These are phyloP conservation scores for Breviolum minutum DNA, from an alignment of 73 alveolate genomes.

Conservation along the genomic window DNA sequence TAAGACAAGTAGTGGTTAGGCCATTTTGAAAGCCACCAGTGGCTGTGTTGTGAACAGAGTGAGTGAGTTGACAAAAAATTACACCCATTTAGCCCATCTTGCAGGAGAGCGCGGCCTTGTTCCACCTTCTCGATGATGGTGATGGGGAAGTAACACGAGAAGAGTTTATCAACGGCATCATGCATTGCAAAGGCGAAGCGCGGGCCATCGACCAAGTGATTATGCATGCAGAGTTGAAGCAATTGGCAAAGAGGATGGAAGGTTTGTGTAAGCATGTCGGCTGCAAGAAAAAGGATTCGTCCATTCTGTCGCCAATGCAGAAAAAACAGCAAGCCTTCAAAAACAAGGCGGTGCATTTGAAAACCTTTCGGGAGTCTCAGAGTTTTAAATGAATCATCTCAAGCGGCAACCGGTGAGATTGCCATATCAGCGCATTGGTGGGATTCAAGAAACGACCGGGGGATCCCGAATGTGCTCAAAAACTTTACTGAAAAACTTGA, in stretches of 20 bases:
- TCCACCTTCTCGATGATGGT: constrained; percentile 49
- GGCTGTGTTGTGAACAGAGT: too few species aligned
- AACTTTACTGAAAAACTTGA: too few species aligned
- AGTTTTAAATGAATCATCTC: not conserved
- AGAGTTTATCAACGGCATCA: constrained; percentile 57
- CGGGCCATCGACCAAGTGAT: constrained; percentile 65
- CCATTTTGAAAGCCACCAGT: too few species aligned
- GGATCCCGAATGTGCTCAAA: too few species aligned
- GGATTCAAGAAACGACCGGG: too few species aligned
- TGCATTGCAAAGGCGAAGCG: constrained; percentile 74
- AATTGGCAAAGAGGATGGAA: constrained; percentile 33
- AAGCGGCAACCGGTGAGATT: too few species aligned
- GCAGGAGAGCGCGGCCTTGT: constrained; percentile 73
- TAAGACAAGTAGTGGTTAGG: too few species aligned
- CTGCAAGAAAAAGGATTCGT: not conserved
- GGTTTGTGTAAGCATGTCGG: constrained; percentile 39
- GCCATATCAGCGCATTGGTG: too few species aligned
- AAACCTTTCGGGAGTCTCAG: not conserved
- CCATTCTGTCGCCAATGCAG: not conserved
- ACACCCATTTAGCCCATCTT: not conserved
- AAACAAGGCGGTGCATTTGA: not conserved
- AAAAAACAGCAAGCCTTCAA: constrained; percentile 28
- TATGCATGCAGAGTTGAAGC: constrained; percentile 72
- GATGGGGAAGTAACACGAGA: constrained; percentile 49
- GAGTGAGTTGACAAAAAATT: not conserved